Evolutionary conservation across 1,139 yeast species (phyloP).

Genomic region (Scheffersomyces illinoinensis): DNA sequence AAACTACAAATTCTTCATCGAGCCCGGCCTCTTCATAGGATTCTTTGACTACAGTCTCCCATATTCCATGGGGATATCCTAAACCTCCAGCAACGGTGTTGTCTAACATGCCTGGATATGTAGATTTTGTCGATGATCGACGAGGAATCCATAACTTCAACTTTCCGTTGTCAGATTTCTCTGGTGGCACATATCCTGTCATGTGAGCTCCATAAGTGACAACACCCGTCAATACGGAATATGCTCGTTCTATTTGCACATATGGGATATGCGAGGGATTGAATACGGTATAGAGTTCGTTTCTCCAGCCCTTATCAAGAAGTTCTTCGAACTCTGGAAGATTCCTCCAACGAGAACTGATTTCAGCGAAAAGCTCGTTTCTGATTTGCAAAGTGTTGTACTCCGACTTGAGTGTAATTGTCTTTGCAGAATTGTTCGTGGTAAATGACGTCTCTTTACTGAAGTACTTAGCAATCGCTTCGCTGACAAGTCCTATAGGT

Average conservation of each 20-base stretch:
- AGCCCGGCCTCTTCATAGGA: constrained; percentile 91
- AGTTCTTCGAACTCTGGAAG: constrained; percentile 40
- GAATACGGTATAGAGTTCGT: constrained; percentile 77
- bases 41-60: constrained; percentile 82
- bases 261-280: constrained; percentile 58
- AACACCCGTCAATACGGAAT: constrained; percentile 79
- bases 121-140: constrained; percentile 72
- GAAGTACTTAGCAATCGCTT: constrained; percentile 45
- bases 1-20: constrained; percentile 46
- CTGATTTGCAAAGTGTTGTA: constrained; percentile 51
- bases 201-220: constrained; percentile 89
- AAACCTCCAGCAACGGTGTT: constrained; percentile 95
- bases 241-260: constrained; percentile 73
- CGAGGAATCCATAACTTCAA: constrained; percentile 83
- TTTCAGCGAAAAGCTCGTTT: constrained; percentile 39
- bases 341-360: constrained; percentile 48
- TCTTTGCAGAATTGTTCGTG: constrained; percentile 27
- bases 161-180: constrained; percentile 36
- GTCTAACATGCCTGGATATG: constrained; percentile 89
- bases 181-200: constrained; percentile 65
- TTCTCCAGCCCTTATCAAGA: constrained; percentile 74
- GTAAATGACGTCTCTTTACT: constrained; percentile 26
- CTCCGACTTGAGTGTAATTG: constrained; percentile 35
- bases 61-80: constrained; percentile 75
- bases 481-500: constrained; percentile 55